Percentiles rank a stretch among this genome's conserved stretches.
These are phyloP conservation scores for Solanum appendiculatum DNA, from an alignment of 257 asterid species.

Conservation along the genomic window DNA sequence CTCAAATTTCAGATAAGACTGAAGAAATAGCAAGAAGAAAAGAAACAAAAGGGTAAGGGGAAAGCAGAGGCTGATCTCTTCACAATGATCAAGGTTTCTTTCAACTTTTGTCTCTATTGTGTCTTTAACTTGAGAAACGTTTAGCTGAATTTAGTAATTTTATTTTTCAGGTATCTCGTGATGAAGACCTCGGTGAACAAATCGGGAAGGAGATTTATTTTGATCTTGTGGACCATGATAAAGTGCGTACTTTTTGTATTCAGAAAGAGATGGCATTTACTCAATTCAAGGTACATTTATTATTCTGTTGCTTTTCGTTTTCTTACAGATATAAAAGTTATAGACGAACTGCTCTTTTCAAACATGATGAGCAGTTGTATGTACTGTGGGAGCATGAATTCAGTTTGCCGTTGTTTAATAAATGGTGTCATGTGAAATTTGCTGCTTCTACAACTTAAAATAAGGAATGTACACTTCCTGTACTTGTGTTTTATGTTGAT, in stretches of 20 bases:
- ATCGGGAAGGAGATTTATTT: conserved; percentile 70
- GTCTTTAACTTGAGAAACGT: background rate
- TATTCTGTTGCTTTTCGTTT: background rate
- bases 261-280: conserved; percentile 55
- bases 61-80: conserved; percentile 69
- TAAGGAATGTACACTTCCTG: background rate
- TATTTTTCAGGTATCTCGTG: conserved; percentile 61
- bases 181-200: conserved; percentile 57
- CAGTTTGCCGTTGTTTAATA: background rate
- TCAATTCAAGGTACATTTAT: conserved; percentile 50
- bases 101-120: background rate
- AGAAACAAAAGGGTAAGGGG: conserved; percentile 52
- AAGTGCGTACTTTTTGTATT: conserved; percentile 58
- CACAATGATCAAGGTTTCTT: conserved; percentile 58
- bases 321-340: too few relatives aligned
- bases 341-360: too few relatives aligned
- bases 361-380: too few relatives aligned
- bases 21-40: conserved; percentile 68
- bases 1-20: conserved; percentile 7
- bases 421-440: background rate
- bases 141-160: background rate
- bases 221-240: conserved; percentile 86
- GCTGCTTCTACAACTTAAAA: background rate
- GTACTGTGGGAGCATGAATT: too few relatives aligned
- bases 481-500: background rate